A percentile compares a stretch with the other conserved stretches of the same genome.
Evolutionary conservation across 306 rosid genomes (phyloP).

Genomic region (Quercus berberidifolia): DNA sequence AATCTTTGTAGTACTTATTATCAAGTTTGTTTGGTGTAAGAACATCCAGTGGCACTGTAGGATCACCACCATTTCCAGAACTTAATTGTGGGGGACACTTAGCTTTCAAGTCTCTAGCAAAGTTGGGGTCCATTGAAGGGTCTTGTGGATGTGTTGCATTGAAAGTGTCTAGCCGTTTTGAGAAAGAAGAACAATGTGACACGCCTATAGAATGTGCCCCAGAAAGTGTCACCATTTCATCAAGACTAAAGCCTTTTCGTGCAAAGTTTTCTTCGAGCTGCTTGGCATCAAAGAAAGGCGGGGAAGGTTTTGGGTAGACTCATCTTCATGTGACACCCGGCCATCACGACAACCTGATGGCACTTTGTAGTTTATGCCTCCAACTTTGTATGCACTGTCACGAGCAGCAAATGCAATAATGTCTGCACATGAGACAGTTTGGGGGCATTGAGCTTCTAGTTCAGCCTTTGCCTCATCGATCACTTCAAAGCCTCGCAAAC

Average conservation of each 20-base stretch:
- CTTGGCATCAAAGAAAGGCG: conserved; percentile 1
- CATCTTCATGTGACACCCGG: background rate
- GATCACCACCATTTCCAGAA: background rate
- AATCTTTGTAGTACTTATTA: background rate
- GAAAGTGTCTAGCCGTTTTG: background rate
- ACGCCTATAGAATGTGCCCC: conserved; percentile 12
- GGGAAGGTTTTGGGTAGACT: background rate
- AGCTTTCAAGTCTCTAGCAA: background rate
- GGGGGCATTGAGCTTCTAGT: conserved; percentile 30
- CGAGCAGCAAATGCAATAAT: conserved; percentile 40
- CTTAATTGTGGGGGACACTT: background rate
- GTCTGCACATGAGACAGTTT: conserved; percentile 39
- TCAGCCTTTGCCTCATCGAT: no score
- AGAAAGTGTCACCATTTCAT: conserved; percentile 10
- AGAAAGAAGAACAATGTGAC: conserved; percentile 12
- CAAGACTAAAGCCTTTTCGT: background rate
- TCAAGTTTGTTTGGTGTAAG: background rate
- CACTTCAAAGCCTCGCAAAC: conserved; percentile 41
- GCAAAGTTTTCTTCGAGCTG: conserved; percentile 4
- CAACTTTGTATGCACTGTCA: conserved; percentile 7
- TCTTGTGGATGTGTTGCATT: conserved; percentile 9
- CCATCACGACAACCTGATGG: background rate
- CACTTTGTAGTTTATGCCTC: background rate
- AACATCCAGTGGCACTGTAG: background rate
- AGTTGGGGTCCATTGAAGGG: conserved; percentile 7